phyloP scores from a whole-genome alignment of 2,329 filamentous ascomycete genomes.

The Parafenestella ontariensis region DNA sequence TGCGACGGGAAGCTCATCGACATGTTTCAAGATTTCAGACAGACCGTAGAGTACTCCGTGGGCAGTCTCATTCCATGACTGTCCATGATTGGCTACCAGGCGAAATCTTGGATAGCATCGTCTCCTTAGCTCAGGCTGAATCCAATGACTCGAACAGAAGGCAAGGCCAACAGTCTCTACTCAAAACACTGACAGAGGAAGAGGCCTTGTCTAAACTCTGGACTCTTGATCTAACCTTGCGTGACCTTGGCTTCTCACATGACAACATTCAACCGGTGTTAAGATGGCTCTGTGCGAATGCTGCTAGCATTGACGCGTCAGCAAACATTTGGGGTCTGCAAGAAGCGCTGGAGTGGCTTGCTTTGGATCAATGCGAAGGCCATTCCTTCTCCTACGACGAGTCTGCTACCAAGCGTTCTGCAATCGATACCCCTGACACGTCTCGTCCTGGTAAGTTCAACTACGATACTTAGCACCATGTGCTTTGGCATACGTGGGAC shows the following conservation, averaged over 20 bases:
- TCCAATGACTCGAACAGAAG: constrained; percentile 59
- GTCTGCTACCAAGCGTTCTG: constrained; percentile 21
- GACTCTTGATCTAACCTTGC: constrained; percentile 79
- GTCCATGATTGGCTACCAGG: constrained; percentile 79
- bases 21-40: constrained; percentile 82
- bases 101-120: constrained; percentile 78
- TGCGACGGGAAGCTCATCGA: constrained; percentile 77
- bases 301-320: constrained; percentile 58
- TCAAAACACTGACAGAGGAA: constrained; percentile 69
- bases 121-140: constrained; percentile 75
- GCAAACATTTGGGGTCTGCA: constrained; percentile 80
- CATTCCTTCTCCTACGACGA: constrained; percentile 76
- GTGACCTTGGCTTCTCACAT: constrained; percentile 70
- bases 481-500: neutral
- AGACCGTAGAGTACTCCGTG: constrained; percentile 80
- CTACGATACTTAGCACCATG: neutral
- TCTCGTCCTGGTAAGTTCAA: constrained; percentile 38
- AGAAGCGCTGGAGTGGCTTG: constrained; percentile 88
- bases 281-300: constrained; percentile 46
- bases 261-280: constrained; percentile 41
- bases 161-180: constrained; percentile 47
- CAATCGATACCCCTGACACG: constrained; percentile 22
- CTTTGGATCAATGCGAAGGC: constrained; percentile 72
- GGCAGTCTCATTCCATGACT: constrained; percentile 76
- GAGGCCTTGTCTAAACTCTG: constrained; percentile 81